phyloP scores from a whole-genome alignment of 2,329 filamentous ascomycete genomes.

The Cucurbitaria berberidis region DNA sequence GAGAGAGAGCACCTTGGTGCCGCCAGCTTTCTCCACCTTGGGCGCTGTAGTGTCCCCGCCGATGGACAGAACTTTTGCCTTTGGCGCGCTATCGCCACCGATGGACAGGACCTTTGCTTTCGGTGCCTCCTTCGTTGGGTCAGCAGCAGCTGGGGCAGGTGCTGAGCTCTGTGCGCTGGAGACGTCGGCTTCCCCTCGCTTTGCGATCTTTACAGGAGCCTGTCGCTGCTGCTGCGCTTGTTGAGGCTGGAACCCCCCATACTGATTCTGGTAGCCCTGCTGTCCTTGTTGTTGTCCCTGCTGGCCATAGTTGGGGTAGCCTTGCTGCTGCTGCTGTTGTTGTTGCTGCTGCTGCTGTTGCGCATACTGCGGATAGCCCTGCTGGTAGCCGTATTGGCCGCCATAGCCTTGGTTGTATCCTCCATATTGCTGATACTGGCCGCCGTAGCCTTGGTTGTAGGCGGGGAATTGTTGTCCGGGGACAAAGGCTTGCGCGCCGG shows the following conservation, averaged over 20 bases:
- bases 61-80: conserved; percentile 67
- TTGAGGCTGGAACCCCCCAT: conserved; percentile 46
- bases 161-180: conserved; percentile 56
- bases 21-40: conserved; percentile 59
- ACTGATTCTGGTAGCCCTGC: conserved; percentile 32
- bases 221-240: conserved; percentile 57
- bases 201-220: conserved; percentile 66
- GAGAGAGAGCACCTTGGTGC: conserved; percentile 77
- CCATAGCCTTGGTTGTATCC: conserved; percentile 59
- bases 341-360: conserved; percentile 38
- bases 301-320: conserved; percentile 29
- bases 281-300: conserved; percentile 25
- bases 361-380: conserved; percentile 51
- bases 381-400: conserved; percentile 52
- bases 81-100: conserved; percentile 61
- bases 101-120: conserved; percentile 70
- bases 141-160: conserved; percentile 51
- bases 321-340: conserved; percentile 42
- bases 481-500: conserved; percentile 72
- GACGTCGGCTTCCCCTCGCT: conserved; percentile 61
- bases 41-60: conserved; percentile 60
- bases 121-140: conserved; percentile 50
- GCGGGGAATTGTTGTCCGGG: conserved; percentile 69
- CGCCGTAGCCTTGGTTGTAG: conserved; percentile 50
- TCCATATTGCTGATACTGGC: conserved; percentile 50